Base-by-base conservation (phyloP, 1,139 yeast species). In the Pichia sp. region DNA sequence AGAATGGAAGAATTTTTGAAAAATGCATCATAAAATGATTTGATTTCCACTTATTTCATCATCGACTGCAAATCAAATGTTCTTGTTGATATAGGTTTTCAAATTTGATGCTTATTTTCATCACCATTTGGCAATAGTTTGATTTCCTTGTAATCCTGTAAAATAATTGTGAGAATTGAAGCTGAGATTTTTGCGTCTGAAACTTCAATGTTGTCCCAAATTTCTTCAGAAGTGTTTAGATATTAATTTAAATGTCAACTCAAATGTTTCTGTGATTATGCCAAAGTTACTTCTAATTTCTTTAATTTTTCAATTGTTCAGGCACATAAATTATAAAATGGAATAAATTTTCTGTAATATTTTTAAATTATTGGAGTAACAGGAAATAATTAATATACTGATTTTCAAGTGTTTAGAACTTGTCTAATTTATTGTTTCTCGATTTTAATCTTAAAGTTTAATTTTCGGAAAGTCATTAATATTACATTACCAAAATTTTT, bases 1-100 rank as follows among this genome's bases (percentile, higher is more conserved):
- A 71, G 53, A 83, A 82, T 0, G 97, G 96, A 66, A 92, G 85
- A 1, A 89, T 95, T 50, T 77, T 76, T 0, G 94, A 80, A 59
- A 92, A 90, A 0, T 98, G n/a, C 98, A 16, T 76, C 76, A 61
- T 80, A 76, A 65, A 92, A 90, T 6, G 87, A 79, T 42, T 73
- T 70, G 18, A 87, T 67, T 63, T 15, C 68, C 66, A 18, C 66
- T 60, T 11, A 92, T 75, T 3, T 97, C 97, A 1, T 66, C 58
- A 20, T 77, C 81, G 18, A 89, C 59, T 0, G 86, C 77, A 48
- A 74, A 72, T 45, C 85, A 88, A 15, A 82, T 61, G 1, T 88
- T 82, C 25, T 66, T 66, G 12, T 68, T 68, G 26, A 89, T 70
- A 57, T 85, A 92, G 6, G 65, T 63, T 11, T 74, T 78, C 39